Evolutionary conservation across 768 basidiomycete species (phyloP), one percentile per base, ranked within the genome.

Genomic region (Pholiota microspora): DNA sequence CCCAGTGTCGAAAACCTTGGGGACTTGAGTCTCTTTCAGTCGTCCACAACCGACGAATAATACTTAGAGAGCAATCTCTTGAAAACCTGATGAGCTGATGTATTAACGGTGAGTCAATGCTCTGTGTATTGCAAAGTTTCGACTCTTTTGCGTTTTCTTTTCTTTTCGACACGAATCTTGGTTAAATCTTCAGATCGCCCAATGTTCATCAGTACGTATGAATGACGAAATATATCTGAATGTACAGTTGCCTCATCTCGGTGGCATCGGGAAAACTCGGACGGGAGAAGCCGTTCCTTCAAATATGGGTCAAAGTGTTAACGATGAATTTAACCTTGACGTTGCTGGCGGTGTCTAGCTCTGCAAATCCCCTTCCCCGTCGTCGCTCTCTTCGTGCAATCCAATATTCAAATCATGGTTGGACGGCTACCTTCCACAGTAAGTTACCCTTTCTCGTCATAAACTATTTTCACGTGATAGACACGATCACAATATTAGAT

Each of bases 381-480:
- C 23, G 18, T 40, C 45, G 40, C 45, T 50, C 35, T 28, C 42
- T 29, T 35, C 32, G 9, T 50, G 35, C 48, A 46, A 53, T 16
- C 24, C 27, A 23, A 31, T 34, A 28, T 44, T 16, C 34, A 45
- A 29, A 51, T 49, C 54, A 64, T 64, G 59, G 61, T 62, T 51
- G 42, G 54, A 45, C 61, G 61, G 16, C 36, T 62, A 27, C 57
- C 50, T 51, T 57, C 63, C 16, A 42, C 63, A 21, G 59, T 62
- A 55, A 31, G 54, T 13, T 23, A 24, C 15, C n/a, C 46, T 54
- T 47, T 45, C 18, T 49, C 44, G 7, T 55, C 51, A 32, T 48
- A 34, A 45, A 36, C 50, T 13, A 15, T 29, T 56, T 59, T 53
- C 72, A 73, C 72, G 72, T 74, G 72, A 73, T 67, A 53, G n/a